These are phyloP conservation scores for Termitomyces sp. DNA, from an alignment of 768 basidiomycete genomes.

Conservation along the genomic window DNA sequence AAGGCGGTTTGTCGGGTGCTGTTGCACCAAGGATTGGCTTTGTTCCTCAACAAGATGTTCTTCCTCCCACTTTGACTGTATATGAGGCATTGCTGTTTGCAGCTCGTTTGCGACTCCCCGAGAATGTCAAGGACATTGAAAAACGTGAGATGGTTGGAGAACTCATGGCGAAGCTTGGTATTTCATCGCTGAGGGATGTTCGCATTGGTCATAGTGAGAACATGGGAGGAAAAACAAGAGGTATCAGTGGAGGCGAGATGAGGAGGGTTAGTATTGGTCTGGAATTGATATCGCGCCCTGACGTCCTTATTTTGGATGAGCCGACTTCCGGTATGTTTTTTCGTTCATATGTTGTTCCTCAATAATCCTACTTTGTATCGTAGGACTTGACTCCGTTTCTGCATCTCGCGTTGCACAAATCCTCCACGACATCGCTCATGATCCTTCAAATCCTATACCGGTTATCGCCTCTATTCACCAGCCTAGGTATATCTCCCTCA, in stretches of 20 bases:
- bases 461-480: conserved; percentile 88
- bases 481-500: conserved; percentile 48
- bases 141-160: conserved; percentile 64
- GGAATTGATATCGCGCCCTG: conserved; percentile 82
- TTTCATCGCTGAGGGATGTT: conserved; percentile 61
- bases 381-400: conserved; percentile 83
- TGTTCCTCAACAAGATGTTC: conserved; percentile 82
- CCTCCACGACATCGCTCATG: conserved; percentile 70
- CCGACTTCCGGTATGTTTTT: conserved; percentile 54
- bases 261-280: conserved; percentile 86
- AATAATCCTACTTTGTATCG: background rate
- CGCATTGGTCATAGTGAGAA: conserved; percentile 59
- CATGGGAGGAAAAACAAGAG: conserved; percentile 61
- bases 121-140: conserved; percentile 54
- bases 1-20: conserved; percentile 17
- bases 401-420: conserved; percentile 77
- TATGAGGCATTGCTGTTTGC: conserved; percentile 82
- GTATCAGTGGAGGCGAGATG: conserved; percentile 91
- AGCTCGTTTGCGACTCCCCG: conserved; percentile 79
- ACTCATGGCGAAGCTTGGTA: conserved; percentile 75
- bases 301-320: conserved; percentile 84
- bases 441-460: conserved; percentile 63
- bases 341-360: background rate
- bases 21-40: conserved; percentile 64
- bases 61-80: conserved; percentile 76